Base-by-base conservation (phyloP, 2,329 filamentous ascomycete species). In the Fusarium sulawesiense region DNA sequence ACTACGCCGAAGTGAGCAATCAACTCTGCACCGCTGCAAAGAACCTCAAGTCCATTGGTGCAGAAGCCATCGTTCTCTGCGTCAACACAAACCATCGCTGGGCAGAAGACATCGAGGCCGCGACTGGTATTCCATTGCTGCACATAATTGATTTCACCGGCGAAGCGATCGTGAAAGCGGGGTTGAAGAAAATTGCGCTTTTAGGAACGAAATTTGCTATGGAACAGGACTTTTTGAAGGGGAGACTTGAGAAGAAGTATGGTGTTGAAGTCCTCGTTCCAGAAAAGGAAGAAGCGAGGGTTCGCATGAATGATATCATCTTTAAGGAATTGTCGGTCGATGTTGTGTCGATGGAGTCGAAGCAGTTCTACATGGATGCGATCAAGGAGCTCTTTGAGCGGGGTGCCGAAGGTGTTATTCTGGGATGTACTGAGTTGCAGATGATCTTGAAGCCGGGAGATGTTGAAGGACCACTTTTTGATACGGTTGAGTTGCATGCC, bases 21-120 rank as follows among this genome's bases (percentile, higher is more conserved):
- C 56, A 63, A 23, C 27, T 63, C 3, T 63, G 56, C n/a, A 25
- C 27, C 12, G 56, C 60, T 0, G 60, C 56, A 5, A 60, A 45
- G 4, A 63, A 47, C 45, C 60, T 61, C 40, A 63, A 42, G 32
- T 61, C 56, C 10, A 54, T 63, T 2, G 56, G 60, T 0, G 60
- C 60, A 18, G 60, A 63, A 20, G 56, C 56, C 9, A 63, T 63
- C 4, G 56, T 63, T n/a, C 60, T 63, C 14, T 63, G 60, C 13
- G 60, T 60, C 3, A 63, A 63, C 56, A 63, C 60, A 0, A 53
- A 61, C 20, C 60, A 63, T 14, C 32, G 56, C 16, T 60, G 56
- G 46, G 60, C 46, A 5, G 47, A 60, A 3, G 56, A 63, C 18
- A 51, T 60, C 4, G 46, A 63, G 4, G 46, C 18, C 0, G 56